phyloP scores from a whole-genome alignment of 2,329 filamentous ascomycete species.

The Intubia oerlemansii region DNA sequence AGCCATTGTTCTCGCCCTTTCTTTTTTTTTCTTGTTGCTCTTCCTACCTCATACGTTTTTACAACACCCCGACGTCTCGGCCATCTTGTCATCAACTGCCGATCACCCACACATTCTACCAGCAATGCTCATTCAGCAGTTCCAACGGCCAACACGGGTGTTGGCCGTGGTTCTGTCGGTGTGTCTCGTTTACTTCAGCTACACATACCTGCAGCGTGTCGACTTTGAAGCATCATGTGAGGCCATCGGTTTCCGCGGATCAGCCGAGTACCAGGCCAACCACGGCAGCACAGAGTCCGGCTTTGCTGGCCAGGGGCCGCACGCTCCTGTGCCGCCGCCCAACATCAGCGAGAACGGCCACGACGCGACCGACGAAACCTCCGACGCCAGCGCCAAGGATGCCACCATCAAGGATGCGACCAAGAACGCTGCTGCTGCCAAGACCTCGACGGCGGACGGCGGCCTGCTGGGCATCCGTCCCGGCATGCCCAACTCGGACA shows the following conservation, averaged over 20 bases:
- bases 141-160: constrained; percentile 8
- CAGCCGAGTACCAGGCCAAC: too few relatives aligned
- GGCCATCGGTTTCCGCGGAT: too few relatives aligned
- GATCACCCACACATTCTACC: not conserved
- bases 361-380: too few relatives aligned
- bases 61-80: too few relatives aligned
- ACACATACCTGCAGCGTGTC: constrained; percentile 6
- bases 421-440: too few relatives aligned
- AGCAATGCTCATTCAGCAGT: constrained; percentile 6
- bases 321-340: not conserved
- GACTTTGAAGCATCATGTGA: constrained; percentile 6
- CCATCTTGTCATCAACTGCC: not conserved
- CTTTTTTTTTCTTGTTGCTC: not conserved
- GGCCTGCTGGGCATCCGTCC: constrained; percentile 2
- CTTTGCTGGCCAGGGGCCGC: too few relatives aligned
- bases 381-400: too few relatives aligned
- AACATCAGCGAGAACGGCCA: too few relatives aligned
- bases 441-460: too few relatives aligned
- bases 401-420: too few relatives aligned
- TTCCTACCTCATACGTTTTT: not conserved
- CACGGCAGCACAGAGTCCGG: too few relatives aligned
- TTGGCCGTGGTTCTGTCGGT: constrained; percentile 4
- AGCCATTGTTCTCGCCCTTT: not conserved
- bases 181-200: constrained; percentile 6
- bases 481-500: constrained; percentile 4